Evolutionary conservation across 2,329 filamentous ascomycete genomes (phyloP), one percentile per base, ranked within the genome.

Genomic region (Aspergillus luchuensis): DNA sequence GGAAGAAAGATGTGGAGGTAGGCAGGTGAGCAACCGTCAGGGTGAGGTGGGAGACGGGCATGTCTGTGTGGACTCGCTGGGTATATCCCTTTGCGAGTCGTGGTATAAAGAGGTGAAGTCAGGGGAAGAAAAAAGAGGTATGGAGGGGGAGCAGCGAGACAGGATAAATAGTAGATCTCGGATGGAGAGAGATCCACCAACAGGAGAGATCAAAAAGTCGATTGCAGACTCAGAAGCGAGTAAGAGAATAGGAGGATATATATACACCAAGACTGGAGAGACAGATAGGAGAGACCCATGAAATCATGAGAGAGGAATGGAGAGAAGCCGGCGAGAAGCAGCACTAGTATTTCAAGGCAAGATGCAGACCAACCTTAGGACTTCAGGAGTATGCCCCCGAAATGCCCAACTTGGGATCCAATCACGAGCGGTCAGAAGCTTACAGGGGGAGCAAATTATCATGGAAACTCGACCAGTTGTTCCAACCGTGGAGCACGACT

Each of bases 1-100:
- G 85, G 77, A 92, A 96, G 80, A 96, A 96, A 7, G 91, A 95
- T 53, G 89, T 87, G 3, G 92, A 90, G 38, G 88, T 87, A 57
- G 91, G 86, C 57, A 96, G 86, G 75, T 93, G 88, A 62, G 87
- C 88, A 71, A 96, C 92, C 39, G 85, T 87, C 63, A 89, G 80
- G 62, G 85, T 86, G 62, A 88, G 81, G 71, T 87, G 85, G 47
- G 85, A 85, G 67, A 87, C 77, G 59, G 86, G 85, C 86, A 89
- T 89, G 57, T 67, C 66, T 58, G 55, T 48, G 45, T 52, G 51
- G 51, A 61, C 51, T 64, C 56, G 63, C 63, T 56, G 62, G 51
- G 62, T 57, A 33, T 13, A 54, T 52, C 49, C 41, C 52, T 58
- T 60, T 62, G 63, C 62, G 63, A 65, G 63, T 55, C 15, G 48